Percentiles rank a stretch among this genome's conserved stretches.
These are phyloP conservation scores for Ustilago shanxiensis DNA, from an alignment of 1,284 basidiomycete genomes.

Conservation along the genomic window DNA sequence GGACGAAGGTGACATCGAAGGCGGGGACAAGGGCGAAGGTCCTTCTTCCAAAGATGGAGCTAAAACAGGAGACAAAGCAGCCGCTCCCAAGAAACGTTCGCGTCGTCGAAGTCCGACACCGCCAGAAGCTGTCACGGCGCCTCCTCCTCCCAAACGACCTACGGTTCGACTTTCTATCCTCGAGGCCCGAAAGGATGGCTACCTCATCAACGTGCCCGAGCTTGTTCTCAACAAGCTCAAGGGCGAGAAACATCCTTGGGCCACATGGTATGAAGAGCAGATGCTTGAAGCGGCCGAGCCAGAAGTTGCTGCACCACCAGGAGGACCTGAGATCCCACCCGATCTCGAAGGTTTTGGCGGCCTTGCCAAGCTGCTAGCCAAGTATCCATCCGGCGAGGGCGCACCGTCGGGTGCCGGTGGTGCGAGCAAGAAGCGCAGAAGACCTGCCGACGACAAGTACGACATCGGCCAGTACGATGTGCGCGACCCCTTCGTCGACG, in stretches of 20 bases:
- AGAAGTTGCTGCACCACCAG: constrained; percentile 25
- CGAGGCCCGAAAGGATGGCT: constrained; percentile 48
- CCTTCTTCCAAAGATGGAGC: constrained; percentile 38
- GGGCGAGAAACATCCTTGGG: constrained; percentile 54
- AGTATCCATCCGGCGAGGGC: constrained; percentile 38
- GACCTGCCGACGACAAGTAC: constrained; percentile 53
- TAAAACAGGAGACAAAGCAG: constrained; percentile 37
- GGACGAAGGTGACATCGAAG: constrained; percentile 48
- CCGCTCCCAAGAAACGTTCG: constrained; percentile 32
- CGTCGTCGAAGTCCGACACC: constrained; percentile 39
- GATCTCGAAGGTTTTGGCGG: constrained; percentile 56
- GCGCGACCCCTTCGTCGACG: constrained; percentile 95
- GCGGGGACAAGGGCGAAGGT: constrained; percentile 49
- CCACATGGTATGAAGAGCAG: constrained; percentile 62
- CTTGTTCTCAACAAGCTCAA: constrained; percentile 57
- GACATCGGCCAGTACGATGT: constrained; percentile 79
- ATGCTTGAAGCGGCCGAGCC: constrained; percentile 27
- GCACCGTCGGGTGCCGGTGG: constrained; percentile 13
- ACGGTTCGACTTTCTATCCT: constrained; percentile 43
- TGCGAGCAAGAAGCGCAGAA: constrained; percentile 46
- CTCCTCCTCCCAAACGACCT: constrained; percentile 38
- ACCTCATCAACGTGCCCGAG: constrained; percentile 63
- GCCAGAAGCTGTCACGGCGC: constrained; percentile 27
- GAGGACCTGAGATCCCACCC: constrained; percentile 22
- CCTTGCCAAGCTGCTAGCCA: constrained; percentile 57